These are phyloP conservation scores for Rubus idaeus DNA, from an alignment of 306 rosid genomes.

Conservation along the genomic window DNA sequence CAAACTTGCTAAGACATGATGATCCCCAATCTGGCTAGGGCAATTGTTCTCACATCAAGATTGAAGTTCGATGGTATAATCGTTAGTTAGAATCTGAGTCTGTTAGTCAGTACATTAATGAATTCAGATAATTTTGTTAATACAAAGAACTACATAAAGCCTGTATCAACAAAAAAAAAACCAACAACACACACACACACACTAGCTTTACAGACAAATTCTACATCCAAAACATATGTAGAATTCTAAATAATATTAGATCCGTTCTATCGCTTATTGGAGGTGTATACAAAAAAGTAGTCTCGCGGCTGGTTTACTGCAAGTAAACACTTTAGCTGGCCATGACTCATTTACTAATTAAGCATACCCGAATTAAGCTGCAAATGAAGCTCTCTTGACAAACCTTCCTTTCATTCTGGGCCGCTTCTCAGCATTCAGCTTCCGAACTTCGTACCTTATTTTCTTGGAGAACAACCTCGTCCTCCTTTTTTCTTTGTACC, in stretches of 20 bases:
- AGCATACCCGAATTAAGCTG: constrained; percentile 40
- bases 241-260: background rate
- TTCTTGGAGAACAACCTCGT: constrained; percentile 88
- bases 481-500: constrained; percentile 86
- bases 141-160: no score
- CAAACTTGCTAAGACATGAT: no score
- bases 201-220: background rate
- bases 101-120: no score
- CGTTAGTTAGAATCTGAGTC: no score
- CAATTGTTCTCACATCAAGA: no score
- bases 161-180: no score
- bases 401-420: constrained; percentile 98
- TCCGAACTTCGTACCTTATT: constrained; percentile 94
- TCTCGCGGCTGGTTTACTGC: background rate
- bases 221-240: background rate
- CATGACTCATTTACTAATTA: background rate
- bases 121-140: no score
- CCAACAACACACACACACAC: no score
- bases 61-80: no score
- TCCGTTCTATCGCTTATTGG: background rate
- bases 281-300: background rate
- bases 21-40: no score
- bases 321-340: background rate
- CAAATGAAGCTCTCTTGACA: constrained; percentile 67
- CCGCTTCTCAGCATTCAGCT: constrained; percentile 94